phyloP scores from a whole-genome alignment of 2,329 filamentous ascomycete genomes.

The Fusarium sp. region DNA sequence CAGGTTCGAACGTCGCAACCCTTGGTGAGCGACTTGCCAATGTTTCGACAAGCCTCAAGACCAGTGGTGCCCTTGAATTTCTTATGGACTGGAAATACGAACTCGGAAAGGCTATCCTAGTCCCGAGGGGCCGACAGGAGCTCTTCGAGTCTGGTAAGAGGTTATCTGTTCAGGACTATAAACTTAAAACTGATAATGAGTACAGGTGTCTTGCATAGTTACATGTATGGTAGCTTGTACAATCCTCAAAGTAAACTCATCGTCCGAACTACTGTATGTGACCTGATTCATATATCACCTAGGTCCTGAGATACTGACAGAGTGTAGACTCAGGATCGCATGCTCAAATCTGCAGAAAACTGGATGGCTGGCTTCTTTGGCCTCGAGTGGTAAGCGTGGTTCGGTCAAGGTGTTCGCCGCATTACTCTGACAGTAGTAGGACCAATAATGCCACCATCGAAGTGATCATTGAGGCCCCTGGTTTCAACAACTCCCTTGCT shows the following conservation, averaged over 20 bases:
- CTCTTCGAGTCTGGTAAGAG: constrained; percentile 70
- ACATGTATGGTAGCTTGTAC: constrained; percentile 78
- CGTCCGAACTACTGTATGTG: constrained; percentile 71
- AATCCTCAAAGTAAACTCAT: constrained; percentile 79
- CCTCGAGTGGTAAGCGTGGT: constrained; percentile 66
- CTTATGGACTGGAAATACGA: constrained; percentile 76
- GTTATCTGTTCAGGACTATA: background rate
- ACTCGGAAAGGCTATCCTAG: constrained; percentile 77
- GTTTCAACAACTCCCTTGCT: constrained; percentile 78
- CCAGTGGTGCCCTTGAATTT: constrained; percentile 71
- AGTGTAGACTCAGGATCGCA: constrained; percentile 75
- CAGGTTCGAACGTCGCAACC: constrained; percentile 63
- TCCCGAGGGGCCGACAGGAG: constrained; percentile 78
- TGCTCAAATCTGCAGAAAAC: constrained; percentile 82
- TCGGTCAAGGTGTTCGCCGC: no score
- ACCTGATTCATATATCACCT: no score
- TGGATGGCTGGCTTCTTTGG: constrained; percentile 85
- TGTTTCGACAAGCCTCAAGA: constrained; percentile 63
- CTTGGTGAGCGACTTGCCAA: constrained; percentile 70
- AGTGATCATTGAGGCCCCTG: constrained; percentile 72
- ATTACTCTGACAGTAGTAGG: constrained; percentile 51
- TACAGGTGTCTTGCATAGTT: constrained; percentile 74
- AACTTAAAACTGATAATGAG: background rate
- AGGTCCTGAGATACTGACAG: constrained; percentile 20
- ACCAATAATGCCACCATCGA: constrained; percentile 78